These are phyloP conservation scores for Solanum chilense DNA, from an alignment of 257 asterid species.

Conservation along the genomic window DNA sequence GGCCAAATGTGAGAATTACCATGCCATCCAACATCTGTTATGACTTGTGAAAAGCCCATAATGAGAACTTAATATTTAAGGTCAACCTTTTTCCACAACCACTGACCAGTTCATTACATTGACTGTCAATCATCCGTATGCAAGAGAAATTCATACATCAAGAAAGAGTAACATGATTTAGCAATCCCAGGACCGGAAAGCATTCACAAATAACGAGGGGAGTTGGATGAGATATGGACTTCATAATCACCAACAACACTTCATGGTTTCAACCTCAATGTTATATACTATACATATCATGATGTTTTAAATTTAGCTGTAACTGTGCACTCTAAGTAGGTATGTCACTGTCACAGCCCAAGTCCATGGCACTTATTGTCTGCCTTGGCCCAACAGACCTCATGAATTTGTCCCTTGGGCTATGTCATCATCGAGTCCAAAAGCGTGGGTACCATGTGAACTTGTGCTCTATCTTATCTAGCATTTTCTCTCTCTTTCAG, in stretches of 20 bases:
- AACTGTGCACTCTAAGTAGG: background rate
- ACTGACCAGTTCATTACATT: background rate
- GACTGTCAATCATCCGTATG: background rate
- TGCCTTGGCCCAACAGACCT: background rate
- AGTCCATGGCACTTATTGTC: background rate
- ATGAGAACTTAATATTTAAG: background rate
- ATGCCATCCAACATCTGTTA: background rate
- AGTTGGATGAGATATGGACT: background rate
- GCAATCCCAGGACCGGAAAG: background rate
- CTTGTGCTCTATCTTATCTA: background rate
- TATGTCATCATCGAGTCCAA: background rate
- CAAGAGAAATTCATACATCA: background rate
- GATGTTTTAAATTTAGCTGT: background rate
- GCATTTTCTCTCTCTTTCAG: background rate
- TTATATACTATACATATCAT: background rate
- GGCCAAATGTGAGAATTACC: background rate
- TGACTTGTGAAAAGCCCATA: background rate
- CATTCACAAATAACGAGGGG: background rate
- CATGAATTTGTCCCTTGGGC: background rate
- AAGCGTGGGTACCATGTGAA: background rate
- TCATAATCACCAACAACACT: background rate
- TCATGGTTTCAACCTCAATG: background rate
- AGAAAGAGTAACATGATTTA: background rate
- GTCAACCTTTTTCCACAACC: background rate
- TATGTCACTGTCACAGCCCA: background rate